Conservation (phyloP, 305 asterid genomes). For the Solanum aculeatissimum region DNA sequence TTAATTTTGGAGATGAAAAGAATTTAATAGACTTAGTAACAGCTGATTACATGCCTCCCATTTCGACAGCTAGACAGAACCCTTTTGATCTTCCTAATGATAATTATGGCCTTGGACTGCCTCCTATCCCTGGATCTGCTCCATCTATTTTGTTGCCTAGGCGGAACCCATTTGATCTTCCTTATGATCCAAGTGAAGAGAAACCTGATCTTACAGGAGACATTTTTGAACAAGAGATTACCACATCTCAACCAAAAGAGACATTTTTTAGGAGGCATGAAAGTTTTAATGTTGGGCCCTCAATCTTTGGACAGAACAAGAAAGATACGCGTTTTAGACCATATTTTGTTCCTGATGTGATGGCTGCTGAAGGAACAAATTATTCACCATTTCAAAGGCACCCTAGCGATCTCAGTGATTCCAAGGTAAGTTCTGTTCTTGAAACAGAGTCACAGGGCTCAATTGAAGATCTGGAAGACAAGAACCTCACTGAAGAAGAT, state of each 20-base stretch:
- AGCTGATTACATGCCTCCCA: constrained; percentile 47
- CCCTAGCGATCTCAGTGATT: constrained; percentile 60
- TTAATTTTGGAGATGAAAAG: constrained; percentile 38
- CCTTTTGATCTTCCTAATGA: constrained; percentile 65
- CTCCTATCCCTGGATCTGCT: constrained; percentile 95
- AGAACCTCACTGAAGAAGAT: constrained; percentile 8
- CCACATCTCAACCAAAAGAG: constrained; percentile 35
- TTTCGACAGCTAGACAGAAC: constrained; percentile 61
- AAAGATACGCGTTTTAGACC: constrained; percentile 46
- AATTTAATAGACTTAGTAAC: constrained; percentile 73
- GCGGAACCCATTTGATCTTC: constrained; percentile 83
- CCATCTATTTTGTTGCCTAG: constrained; percentile 71
- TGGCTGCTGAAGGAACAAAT: constrained; percentile 38
- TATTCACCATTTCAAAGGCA: constrained; percentile 45
- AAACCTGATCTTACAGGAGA: constrained; percentile 65
- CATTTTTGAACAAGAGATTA: constrained; percentile 55
- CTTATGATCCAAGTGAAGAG: constrained; percentile 75
- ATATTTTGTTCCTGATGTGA: constrained; percentile 43
- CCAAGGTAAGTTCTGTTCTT: constrained; percentile 57
- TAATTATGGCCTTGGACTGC: constrained; percentile 40
- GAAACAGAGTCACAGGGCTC: constrained; percentile 59
- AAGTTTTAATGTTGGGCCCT: constrained; percentile 66
- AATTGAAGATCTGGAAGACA: constrained; percentile 40
- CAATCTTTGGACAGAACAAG: constrained; percentile 37
- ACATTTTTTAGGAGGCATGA: constrained; percentile 57